Base-by-base conservation (phyloP, 164 flowering plant genomes). In the Annona cherimola region DNA sequence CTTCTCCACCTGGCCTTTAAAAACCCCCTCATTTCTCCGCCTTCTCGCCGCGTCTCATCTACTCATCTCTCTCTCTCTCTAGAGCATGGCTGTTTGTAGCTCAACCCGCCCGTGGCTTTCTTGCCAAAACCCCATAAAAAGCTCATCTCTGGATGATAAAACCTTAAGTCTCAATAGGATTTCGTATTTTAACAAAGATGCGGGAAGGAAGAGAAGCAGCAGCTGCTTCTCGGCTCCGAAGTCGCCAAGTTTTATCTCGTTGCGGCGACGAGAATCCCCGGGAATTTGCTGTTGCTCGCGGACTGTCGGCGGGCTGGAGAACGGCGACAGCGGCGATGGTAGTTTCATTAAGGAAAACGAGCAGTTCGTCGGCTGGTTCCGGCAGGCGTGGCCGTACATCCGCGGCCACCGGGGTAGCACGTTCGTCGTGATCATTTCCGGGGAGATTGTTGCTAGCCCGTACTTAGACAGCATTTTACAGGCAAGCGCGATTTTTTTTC, bases 351-450 rank as follows among this genome's bases (percentile, higher is more conserved):
- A 70, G 42, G 73, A 66, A 55, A 42, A 80, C 12, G 75, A 73
- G 42, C 76, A 61, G 8, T 79, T 79, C 69, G 84, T 81, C 19
- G 66, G 79, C 44, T 79, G 80, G 77, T 77, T 73, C 57, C 82
- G 86, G 73, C 89, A 84, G 63, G 87, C 89, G 67, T 84, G 84
- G 82, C 89, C 96, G 12, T 90, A 87, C 61, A 73, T 87, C 46
- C 73, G 61, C 20, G 84, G 83, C 8, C 89, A 88, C 74, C 73
- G 88, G 74, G 95, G 89, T 35, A 78, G 89, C 65, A 85, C 90
- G 0, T 88, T 92, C 46, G 93, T 92, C 46, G 86, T 90, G 3
- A 55, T 90, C 5, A 71, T 92, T 35, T 85, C 94, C 2, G 87
- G 80, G 1, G 88, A 85, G 67, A 71, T 92, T 39, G 78, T 84